Evolutionary conservation across 1,284 basidiomycete species (phyloP).

Genomic region (Heterobasidion annosum): DNA sequence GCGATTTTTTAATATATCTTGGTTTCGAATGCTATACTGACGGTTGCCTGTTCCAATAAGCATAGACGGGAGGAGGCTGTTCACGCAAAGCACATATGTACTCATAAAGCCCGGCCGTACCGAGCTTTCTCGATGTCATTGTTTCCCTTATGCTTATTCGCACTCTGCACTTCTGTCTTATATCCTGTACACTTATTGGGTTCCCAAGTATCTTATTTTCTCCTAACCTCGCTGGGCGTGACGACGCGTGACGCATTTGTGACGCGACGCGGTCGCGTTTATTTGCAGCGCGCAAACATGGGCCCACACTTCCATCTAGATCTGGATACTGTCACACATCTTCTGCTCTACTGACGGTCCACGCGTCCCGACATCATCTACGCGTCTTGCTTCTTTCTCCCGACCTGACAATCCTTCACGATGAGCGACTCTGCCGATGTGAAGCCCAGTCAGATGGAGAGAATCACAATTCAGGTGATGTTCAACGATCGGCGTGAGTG

Average conservation of each 20-base stretch:
- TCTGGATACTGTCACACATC: no score
- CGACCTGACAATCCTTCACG: not conserved
- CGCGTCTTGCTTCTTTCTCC: not conserved
- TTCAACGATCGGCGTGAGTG: constrained; percentile 2
- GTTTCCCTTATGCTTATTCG: not conserved
- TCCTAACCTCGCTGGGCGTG: not conserved
- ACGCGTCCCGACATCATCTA: no score
- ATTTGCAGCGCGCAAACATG: not conserved
- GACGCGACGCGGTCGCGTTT: constrained; percentile 4
- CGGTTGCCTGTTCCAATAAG: not conserved
- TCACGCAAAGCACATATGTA: not conserved
- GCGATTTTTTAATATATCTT: constrained; percentile 4
- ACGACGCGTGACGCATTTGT: constrained; percentile 2
- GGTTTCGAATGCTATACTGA: not conserved
- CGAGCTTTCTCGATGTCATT: no score
- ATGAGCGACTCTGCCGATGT: not conserved
- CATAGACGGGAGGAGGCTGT: not conserved
- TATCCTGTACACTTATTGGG: no score
- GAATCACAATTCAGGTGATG: constrained; percentile 1
- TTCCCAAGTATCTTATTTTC: not conserved
- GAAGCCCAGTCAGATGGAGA: not conserved
- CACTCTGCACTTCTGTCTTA: no score
- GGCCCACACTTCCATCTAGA: no score
- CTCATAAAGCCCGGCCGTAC: not conserved
- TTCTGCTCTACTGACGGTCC: no score